phyloP scores from a whole-genome alignment of 495 filamentous ascomycete species.

The Penicillium manginii region DNA sequence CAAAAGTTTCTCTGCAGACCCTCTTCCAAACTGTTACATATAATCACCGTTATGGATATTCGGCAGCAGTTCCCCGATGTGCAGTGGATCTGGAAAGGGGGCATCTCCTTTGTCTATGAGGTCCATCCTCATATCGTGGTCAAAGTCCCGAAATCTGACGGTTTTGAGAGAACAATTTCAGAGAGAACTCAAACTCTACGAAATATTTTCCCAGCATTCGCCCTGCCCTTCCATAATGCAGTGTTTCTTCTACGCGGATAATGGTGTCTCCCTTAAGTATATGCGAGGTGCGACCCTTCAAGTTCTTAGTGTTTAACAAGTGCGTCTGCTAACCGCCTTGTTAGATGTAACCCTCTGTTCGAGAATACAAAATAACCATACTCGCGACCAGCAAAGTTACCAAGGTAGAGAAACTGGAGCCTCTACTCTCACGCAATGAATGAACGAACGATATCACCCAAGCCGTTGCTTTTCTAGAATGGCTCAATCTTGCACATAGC shows the following conservation, averaged over 20 bases:
- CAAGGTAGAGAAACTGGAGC: slow-evolving; percentile 37
- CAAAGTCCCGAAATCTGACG: slow-evolving; percentile 35
- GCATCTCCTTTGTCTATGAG: slow-evolving; percentile 41
- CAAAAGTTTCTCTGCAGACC: no score
- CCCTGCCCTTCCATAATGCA: slow-evolving; percentile 36
- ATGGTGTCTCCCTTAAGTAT: slow-evolving; percentile 44
- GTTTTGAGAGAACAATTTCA: slow-evolving; percentile 34
- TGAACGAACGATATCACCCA: slow-evolving; percentile 44
- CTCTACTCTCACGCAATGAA: slow-evolving; percentile 31
- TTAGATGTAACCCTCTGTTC: slow-evolving; percentile 11
- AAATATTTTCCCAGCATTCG: slow-evolving; percentile 26
- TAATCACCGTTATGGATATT: no score
- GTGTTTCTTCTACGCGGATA: slow-evolving; percentile 31
- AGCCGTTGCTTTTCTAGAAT: slow-evolving; percentile 44
- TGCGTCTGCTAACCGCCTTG: slow-evolving; percentile 1
- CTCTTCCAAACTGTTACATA: no score
- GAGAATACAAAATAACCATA: slow-evolving; percentile 17
- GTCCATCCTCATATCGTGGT: slow-evolving; percentile 42
- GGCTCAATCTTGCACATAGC: slow-evolving; percentile 39
- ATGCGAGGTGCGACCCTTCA: slow-evolving; percentile 39
- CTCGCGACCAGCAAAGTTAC: slow-evolving; percentile 24
- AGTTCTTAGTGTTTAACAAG: neutral
- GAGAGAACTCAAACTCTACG: slow-evolving; percentile 36
- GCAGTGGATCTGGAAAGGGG: slow-evolving; percentile 16
- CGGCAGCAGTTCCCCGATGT: no score